These are phyloP conservation scores for Trypanosoma melophagium DNA, from an alignment of 208 protist species.

Conservation along the genomic window DNA sequence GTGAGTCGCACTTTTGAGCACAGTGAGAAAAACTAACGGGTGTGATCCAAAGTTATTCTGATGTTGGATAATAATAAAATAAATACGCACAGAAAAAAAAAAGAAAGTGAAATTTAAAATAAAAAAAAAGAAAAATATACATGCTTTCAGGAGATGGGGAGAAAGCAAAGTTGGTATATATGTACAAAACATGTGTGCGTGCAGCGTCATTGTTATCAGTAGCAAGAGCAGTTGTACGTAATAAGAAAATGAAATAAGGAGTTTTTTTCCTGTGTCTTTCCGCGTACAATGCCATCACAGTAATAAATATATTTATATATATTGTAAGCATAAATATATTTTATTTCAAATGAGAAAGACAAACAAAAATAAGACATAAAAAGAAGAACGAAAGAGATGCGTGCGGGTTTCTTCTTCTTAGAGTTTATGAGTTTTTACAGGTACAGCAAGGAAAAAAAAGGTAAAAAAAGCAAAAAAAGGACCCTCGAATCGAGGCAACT, in stretches of 20 bases:
- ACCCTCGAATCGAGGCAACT: not conserved
- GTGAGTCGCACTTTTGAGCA: not conserved
- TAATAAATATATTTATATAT: not conserved
- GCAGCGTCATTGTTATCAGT: not conserved
- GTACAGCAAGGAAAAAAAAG: not conserved
- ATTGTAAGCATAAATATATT: not conserved
- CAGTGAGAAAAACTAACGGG: not conserved
- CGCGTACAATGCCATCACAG: not conserved
- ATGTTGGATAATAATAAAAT: too few species aligned
- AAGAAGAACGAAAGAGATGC: not conserved
- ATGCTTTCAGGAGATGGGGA: not conserved
- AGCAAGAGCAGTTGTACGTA: not conserved
- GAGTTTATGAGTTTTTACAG: too few species aligned
- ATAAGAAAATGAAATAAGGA: not conserved
- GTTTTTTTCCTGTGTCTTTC: not conserved
- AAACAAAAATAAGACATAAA: constrained; percentile 7
- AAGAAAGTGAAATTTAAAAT: not conserved
- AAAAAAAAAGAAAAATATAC: not conserved
- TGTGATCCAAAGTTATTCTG: too few species aligned
- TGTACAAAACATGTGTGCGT: not conserved
- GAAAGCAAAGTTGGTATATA: not conserved
- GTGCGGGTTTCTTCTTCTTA: not conserved
- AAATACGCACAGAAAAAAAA: not conserved
- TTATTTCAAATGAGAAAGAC: not conserved
- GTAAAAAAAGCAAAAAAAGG: not conserved